These are phyloP conservation scores for Phylloporus sp. DNA, from an alignment of 768 basidiomycete genomes.

Conservation along the genomic window DNA sequence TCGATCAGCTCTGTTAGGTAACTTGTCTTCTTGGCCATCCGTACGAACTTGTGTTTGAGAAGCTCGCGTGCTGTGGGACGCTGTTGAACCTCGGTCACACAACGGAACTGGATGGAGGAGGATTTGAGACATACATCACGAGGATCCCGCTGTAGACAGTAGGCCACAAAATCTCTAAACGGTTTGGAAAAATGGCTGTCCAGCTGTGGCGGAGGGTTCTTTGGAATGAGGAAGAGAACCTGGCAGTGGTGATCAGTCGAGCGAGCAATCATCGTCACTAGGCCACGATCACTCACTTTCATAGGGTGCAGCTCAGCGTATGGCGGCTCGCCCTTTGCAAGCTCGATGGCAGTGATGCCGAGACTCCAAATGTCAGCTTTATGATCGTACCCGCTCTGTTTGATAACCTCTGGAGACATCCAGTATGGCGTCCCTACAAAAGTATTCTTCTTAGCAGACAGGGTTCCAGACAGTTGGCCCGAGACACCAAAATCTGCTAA, in stretches of 20 bases:
- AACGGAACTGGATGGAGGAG: neutral
- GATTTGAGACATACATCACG: slow-evolving; percentile 58
- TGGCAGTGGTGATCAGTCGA: slow-evolving; percentile 26
- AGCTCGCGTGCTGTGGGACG: slow-evolving; percentile 94
- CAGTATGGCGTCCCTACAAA: slow-evolving; percentile 98
- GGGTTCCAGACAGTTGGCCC: slow-evolving; percentile 89
- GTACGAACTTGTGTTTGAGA: slow-evolving; percentile 93
- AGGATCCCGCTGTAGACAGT: slow-evolving; percentile 92
- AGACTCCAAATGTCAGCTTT: slow-evolving; percentile 99
- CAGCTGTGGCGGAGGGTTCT: slow-evolving; percentile 89
- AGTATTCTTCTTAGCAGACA: slow-evolving; percentile 96
- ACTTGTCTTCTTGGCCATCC: slow-evolving; percentile 90
- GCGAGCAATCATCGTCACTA: neutral
- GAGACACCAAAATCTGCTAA: slow-evolving; percentile 99
- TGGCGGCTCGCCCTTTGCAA: slow-evolving; percentile 96
- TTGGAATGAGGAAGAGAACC: slow-evolving; percentile 98
- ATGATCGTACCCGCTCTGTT: slow-evolving; percentile 98
- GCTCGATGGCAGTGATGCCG: slow-evolving; percentile 95
- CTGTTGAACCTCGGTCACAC: slow-evolving; percentile 38
- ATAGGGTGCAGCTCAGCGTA: slow-evolving; percentile 98
- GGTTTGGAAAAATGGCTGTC: slow-evolving; percentile 90
- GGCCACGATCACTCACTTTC: slow-evolving; percentile 72
- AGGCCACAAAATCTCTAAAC: slow-evolving; percentile 91
- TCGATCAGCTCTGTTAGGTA: slow-evolving; percentile 97
- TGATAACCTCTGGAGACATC: slow-evolving; percentile 99